Evolutionary conservation across 2,329 filamentous ascomycete species (phyloP), one percentile per base, ranked within the genome.

Genomic region (Colletotrichum paranaense): DNA sequence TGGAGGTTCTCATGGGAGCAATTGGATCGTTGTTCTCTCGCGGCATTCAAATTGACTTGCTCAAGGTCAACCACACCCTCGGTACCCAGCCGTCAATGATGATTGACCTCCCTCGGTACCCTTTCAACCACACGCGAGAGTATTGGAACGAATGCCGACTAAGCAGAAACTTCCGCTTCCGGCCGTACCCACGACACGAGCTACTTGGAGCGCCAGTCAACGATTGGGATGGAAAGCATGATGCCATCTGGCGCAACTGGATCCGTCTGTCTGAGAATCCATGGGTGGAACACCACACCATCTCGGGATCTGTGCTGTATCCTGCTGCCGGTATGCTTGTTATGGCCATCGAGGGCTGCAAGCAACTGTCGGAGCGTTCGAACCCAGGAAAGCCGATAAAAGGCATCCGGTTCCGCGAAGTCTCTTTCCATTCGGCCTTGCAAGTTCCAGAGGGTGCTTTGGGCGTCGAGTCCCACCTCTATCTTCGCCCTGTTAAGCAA

Each of bases 21-120:
- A 26, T 22, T 26, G 62, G 62, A 3, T 32, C 46, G 2, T 11
- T 64, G 9, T 32, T 55, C 26, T 22, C 19, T 5, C 32, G 28
- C 4, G 62, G 62, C 8, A 38, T 38, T 67, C 16, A 55, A 7
- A 14, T 64, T 26, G 46, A 55, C 46, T 42, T 64, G 26, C 22
- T 46, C 9, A 46, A 62, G 35, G 79, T 86, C 52, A 80, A 81
- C 2, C 88, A 88, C 66, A 78, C 81, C 6, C 82, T 84, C 5
- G 56, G 56, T 12, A 42, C 16, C 30, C n/a, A 35, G 52, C 62
- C 53, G 12, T 14, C 52, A 11, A 55, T 74, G 49, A 65, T 76
- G 49, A 68, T 73, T 2, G 59, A 74, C 42, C 70, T 78, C 12
- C 76, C 76, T 12, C 32, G 62, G 4, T 75, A 74, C 26, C 56